Evolutionary conservation across 768 basidiomycete genomes (phyloP), one percentile per base, ranked within the genome.

Genomic region (Ramaria sp.): DNA sequence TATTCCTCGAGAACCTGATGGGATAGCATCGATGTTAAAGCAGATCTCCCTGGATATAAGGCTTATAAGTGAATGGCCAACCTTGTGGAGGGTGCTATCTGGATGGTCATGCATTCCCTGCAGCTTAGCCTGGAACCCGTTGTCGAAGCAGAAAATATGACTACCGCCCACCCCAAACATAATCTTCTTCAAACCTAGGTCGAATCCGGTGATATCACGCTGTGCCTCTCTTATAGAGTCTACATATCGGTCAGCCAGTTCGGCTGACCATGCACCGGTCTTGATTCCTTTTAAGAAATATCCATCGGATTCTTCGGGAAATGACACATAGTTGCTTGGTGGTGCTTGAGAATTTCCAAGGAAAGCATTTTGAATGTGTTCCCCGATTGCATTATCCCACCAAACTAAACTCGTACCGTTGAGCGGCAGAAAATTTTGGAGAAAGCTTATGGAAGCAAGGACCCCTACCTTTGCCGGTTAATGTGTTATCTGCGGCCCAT

Each of bases 321-420:
- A 55, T 18, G 53, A 55, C n/a, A 55, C 53, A 38, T 55, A 55
- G 44, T 55, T 55, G 53, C 53, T 55, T 30, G 53, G 53, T n/a
- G 44, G 42, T 8, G 53, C 53, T 36, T 43, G 43, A 18, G 53
- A 43, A n/a, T 22, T 55, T 5, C 53, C 53, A 8, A 55, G 5
- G 32, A 55, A 55, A 18, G 53, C 53, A n/a, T 55, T 55, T 48
- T 55, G 53, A 24, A 55, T 55, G 13, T 18, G 41, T 25, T 55
- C 44, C 20, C 53, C 53, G 15, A 55, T 45, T 34, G 4, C 25
- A 34, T 22, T 45, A 28, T 55, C 53, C 53, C 53, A 55, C 53
- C 53, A 55, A 32, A 55, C 53, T 55, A 20, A 25, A 15, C 24
- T 32, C 16, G 18, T 7, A 8, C 3, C 20, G 16, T 10, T 47